Evolutionary conservation across 768 basidiomycete species (phyloP).

Genomic region (Boletus patriciae): DNA sequence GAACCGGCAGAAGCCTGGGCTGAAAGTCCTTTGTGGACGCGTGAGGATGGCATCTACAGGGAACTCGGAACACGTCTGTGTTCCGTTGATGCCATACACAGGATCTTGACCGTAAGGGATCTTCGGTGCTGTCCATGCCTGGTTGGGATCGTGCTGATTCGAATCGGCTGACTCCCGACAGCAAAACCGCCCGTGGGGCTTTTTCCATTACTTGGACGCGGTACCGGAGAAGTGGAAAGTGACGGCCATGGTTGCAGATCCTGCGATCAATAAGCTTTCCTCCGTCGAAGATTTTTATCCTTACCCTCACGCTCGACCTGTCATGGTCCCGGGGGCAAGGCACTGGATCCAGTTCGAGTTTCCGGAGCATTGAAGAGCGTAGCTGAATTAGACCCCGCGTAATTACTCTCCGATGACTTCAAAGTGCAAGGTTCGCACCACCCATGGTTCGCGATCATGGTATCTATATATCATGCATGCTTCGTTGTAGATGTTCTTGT

Average conservation of each 20-base stretch:
- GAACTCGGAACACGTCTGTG: constrained; percentile 14
- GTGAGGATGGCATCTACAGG: constrained; percentile 1
- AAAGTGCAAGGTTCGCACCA: not conserved
- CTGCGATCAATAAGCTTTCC: not conserved
- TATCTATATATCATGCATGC: no score
- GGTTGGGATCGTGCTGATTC: not conserved
- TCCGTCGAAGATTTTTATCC: constrained; percentile 9
- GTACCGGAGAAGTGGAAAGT: constrained; percentile 16
- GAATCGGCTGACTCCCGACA: not conserved
- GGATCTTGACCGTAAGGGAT: constrained; percentile 6
- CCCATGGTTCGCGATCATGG: not conserved
- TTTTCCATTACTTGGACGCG: constrained; percentile 7
- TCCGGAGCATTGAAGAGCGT: constrained; percentile 18
- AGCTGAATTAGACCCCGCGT: constrained; percentile 6
- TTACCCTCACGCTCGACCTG: constrained; percentile 11
- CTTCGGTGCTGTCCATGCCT: not conserved
- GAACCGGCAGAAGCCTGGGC: not conserved
- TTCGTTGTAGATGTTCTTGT: no score
- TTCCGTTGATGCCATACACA: constrained; percentile 3
- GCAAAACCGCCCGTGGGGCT: constrained; percentile 18
- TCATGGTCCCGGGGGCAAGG: constrained; percentile 13
- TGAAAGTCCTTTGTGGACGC: constrained; percentile 19
- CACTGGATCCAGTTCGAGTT: constrained; percentile 32
- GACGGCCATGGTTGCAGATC: constrained; percentile 20
- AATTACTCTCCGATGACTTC: not conserved